Percentiles rank a stretch among this genome's conserved stretches.
Evolutionary conservation across 805 yeast genomes (phyloP).

Genomic region (Saccharomyces cerevisiae): DNA sequence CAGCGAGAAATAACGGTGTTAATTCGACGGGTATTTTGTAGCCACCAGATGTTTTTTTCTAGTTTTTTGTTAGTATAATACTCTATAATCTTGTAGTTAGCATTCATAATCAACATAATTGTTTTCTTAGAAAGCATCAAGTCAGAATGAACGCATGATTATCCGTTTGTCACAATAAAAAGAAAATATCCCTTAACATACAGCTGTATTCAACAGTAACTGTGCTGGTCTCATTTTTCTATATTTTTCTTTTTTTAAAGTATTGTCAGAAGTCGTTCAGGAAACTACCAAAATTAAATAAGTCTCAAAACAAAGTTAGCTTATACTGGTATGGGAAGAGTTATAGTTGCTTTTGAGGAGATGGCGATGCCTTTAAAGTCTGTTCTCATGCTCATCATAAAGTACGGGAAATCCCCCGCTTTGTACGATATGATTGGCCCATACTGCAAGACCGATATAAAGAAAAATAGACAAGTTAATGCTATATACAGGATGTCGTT

Average conservation of each 20-base stretch:
- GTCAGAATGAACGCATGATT: not conserved
- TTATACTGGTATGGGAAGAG: not conserved
- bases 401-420: not conserved
- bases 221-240: conserved; percentile 42
- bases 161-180: not conserved
- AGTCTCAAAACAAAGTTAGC: not conserved
- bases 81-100: not conserved
- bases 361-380: not conserved
- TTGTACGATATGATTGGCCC: not conserved
- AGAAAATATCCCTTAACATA: conserved; percentile 24
- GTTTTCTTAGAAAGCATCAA: not conserved
- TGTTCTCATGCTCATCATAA: not conserved
- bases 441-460: not conserved
- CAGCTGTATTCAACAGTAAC: conserved; percentile 40
- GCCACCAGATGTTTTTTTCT: conserved; percentile 33
- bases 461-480: not conserved
- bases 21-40: conserved; percentile 43
- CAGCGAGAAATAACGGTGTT: conserved; percentile 49
- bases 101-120: not conserved
- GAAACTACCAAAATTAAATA: not conserved
- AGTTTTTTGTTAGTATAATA: conserved; percentile 1
- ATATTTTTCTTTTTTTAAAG: not conserved
- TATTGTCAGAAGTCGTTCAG: not conserved
- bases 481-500: not conserved
- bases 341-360: not conserved